phyloP scores from a whole-genome alignment of 805 yeast genomes.

The Candida michaelii region DNA sequence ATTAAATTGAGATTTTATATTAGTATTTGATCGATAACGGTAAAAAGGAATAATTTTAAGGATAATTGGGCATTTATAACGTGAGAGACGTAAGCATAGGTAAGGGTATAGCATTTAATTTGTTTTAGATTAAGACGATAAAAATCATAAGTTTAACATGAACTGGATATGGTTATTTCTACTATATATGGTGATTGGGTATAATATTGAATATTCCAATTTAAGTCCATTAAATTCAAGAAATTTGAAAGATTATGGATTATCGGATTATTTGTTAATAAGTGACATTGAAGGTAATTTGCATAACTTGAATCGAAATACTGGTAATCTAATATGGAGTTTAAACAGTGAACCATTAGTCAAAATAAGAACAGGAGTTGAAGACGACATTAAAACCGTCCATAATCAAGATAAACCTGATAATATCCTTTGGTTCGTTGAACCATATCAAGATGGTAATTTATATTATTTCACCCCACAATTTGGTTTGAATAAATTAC shows the following conservation, averaged over 20 bases:
- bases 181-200: not conserved
- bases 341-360: conserved; percentile 65
- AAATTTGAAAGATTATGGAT: conserved; percentile 45
- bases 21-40: no score
- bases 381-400: conserved; percentile 12
- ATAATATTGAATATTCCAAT: not conserved
- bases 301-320: conserved; percentile 73
- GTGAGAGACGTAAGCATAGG: no score
- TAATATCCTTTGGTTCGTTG: conserved; percentile 76
- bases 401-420: conserved; percentile 9
- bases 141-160: not conserved
- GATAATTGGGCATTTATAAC: no score
- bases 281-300: conserved; percentile 86
- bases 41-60: no score
- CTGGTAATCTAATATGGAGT: conserved; percentile 79
- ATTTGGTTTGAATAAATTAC: conserved; percentile 75
- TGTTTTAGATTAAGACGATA: no score
- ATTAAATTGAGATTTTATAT: no score
- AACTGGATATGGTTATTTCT: not conserved
- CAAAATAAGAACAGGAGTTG: conserved; percentile 26
- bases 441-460: conserved; percentile 83
- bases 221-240: conserved; percentile 38
- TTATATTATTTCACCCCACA: conserved; percentile 76
- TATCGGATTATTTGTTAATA: conserved; percentile 62
- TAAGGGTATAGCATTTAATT: no score